These are phyloP conservation scores for Sphagnum contortum DNA, from an alignment of 225 moss, liverwort and hornwort species.

Conservation along the genomic window DNA sequence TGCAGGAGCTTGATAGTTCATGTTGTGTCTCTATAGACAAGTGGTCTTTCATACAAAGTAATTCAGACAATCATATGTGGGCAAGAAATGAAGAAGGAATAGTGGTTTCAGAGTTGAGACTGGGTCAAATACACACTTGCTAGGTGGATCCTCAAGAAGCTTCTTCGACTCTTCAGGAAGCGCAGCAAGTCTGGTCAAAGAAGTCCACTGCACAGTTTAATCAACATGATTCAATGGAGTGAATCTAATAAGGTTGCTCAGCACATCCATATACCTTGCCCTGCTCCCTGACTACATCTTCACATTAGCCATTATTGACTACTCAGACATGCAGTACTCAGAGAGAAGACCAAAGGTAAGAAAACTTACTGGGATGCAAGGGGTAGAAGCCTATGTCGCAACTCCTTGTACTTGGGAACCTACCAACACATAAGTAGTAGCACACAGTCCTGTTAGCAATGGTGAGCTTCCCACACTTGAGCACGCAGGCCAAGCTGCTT, in stretches of 20 bases:
- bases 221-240: constrained; percentile 5
- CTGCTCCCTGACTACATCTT: too few relatives aligned
- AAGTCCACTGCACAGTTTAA: constrained; percentile 9
- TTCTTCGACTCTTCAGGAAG: constrained; percentile 61
- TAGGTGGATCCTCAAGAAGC: constrained; percentile 62
- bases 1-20: too few relatives aligned
- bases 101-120: too few relatives aligned
- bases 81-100: background rate
- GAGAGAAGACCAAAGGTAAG: background rate
- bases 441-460: too few relatives aligned
- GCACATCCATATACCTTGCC: too few relatives aligned
- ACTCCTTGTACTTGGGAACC: constrained; percentile 66
- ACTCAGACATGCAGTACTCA: too few relatives aligned
- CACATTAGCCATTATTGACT: too few relatives aligned
- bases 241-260: too few relatives aligned
- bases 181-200: constrained; percentile 56
- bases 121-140: constrained; percentile 30
- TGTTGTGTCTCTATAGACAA: too few relatives aligned
- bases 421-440: constrained; percentile 1
- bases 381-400: constrained; percentile 65
- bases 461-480: too few relatives aligned
- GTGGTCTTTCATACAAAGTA: too few relatives aligned
- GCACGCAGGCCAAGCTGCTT: too few relatives aligned
- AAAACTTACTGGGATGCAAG: constrained; percentile 66
- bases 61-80: background rate